Conservation (phyloP, 2,329 filamentous ascomycete species). For the Chaetomiaceae sp. region DNA sequence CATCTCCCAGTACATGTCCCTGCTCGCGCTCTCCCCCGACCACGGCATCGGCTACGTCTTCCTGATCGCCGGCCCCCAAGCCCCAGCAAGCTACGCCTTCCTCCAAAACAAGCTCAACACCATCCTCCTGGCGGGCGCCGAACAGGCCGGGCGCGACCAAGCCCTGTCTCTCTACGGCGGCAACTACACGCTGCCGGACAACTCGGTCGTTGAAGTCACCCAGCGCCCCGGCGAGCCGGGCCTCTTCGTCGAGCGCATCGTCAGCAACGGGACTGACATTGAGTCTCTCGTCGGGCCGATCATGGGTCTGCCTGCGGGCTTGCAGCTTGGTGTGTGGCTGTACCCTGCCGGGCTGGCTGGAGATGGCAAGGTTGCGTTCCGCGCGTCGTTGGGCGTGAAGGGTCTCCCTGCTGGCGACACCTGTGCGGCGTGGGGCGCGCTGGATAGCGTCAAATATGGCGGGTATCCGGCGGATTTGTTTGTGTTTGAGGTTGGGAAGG, state of each 20-base stretch:
- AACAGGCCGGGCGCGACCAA: slow-evolving; percentile 15
- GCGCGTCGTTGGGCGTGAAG: slow-evolving; percentile 10
- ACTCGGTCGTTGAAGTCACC: neutral
- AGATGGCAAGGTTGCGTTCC: slow-evolving; percentile 14
- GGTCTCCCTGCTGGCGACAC: slow-evolving; percentile 2
- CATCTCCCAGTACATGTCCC: slow-evolving; percentile 20
- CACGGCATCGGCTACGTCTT: slow-evolving; percentile 25
- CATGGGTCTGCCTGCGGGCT: neutral
- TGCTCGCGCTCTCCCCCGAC: slow-evolving; percentile 23
- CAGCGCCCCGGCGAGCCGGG: slow-evolving; percentile 6
- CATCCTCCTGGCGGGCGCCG: slow-evolving; percentile 14
- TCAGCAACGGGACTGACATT: slow-evolving; percentile 18
- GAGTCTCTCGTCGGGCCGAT: neutral
- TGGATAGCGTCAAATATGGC: slow-evolving; percentile 13
- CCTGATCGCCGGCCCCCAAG: slow-evolving; percentile 18
- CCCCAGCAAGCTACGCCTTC: neutral
- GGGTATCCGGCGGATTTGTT: slow-evolving; percentile 17
- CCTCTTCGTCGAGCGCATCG: slow-evolving; percentile 4
- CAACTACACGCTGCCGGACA: slow-evolving; percentile 6
- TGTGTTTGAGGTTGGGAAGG: slow-evolving; percentile 18
- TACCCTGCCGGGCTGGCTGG: slow-evolving; percentile 15
- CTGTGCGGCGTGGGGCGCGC: slow-evolving; percentile 12
- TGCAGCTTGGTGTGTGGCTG: slow-evolving; percentile 8
- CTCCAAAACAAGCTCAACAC: slow-evolving; percentile 9
- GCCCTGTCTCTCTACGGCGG: slow-evolving; percentile 13